Conservation (phyloP, 2,329 filamentous ascomycete genomes). For the Geosmithia morbida region DNA sequence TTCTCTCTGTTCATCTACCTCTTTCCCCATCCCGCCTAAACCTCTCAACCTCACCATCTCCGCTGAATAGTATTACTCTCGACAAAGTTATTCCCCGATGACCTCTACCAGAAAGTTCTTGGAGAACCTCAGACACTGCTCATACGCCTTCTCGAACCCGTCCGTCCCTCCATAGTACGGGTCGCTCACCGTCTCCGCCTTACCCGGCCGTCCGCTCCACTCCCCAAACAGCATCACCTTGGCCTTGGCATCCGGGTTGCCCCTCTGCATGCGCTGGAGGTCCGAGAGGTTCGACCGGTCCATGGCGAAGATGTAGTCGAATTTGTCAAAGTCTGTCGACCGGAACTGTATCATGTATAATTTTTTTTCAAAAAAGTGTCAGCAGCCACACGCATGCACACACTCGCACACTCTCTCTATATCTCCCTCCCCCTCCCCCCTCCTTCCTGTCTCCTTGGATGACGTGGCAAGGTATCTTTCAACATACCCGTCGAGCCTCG, state of each 20-base stretch:
- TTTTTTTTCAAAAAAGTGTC: no score
- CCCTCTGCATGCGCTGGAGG: constrained; percentile 44
- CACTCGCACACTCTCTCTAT: no score
- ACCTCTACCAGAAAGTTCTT: constrained; percentile 57
- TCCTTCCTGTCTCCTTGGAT: no score
- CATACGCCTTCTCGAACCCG: constrained; percentile 75
- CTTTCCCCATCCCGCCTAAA: neutral
- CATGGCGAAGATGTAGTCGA: constrained; percentile 95
- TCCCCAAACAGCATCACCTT: constrained; percentile 77
- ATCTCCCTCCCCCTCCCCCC: no score
- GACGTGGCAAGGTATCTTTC: neutral
- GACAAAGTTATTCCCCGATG: constrained; percentile 11
- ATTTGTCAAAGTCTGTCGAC: constrained; percentile 61
- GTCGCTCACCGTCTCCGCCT: constrained; percentile 62
- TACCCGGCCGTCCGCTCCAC: constrained; percentile 45
- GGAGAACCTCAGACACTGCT: constrained; percentile 68
- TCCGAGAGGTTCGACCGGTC: constrained; percentile 69
- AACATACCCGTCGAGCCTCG: constrained; percentile 54
- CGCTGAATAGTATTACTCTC: neutral
- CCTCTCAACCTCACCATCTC: no score
- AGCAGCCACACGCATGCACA: no score
- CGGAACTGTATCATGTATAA: constrained; percentile 31
- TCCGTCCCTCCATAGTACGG: constrained; percentile 83
- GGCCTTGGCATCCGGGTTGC: constrained; percentile 43
- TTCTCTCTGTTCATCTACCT: neutral